phyloP scores from a whole-genome alignment of 1,139 yeast species.

The Geotrichum fermentans region DNA sequence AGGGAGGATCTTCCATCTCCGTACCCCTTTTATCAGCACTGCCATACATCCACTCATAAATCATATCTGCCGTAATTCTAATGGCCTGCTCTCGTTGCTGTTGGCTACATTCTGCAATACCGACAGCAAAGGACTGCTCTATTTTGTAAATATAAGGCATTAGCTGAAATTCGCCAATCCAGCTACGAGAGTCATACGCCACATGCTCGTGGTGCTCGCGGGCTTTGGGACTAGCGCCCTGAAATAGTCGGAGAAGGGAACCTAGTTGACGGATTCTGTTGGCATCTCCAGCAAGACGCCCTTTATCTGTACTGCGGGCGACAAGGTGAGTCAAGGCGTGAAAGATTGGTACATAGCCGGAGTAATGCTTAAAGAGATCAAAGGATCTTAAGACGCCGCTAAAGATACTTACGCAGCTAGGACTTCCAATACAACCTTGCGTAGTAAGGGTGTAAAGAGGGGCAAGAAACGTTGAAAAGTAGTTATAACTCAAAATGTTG shows the following conservation, averaged over 20 bases:
- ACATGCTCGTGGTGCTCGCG: slow-evolving; percentile 77
- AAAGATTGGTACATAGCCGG: slow-evolving; percentile 79
- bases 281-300: slow-evolving; percentile 34
- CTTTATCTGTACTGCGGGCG: slow-evolving; percentile 58
- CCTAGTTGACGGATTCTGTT: slow-evolving; percentile 46
- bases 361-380: slow-evolving; percentile 50
- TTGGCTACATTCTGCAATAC: slow-evolving; percentile 27
- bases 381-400: slow-evolving; percentile 32
- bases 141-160: slow-evolving; percentile 45
- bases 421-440: slow-evolving; percentile 48
- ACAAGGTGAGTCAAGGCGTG: slow-evolving; percentile 76
- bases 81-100: slow-evolving; percentile 25
- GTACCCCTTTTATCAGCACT: slow-evolving; percentile 19
- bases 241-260: slow-evolving; percentile 64
- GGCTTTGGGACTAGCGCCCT: slow-evolving; percentile 69
- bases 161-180: slow-evolving; percentile 74
- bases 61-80: slow-evolving; percentile 25
- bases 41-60: slow-evolving; percentile 34
- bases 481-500: slow-evolving; percentile 63
- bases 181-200: slow-evolving; percentile 83
- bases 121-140: slow-evolving; percentile 37
- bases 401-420: slow-evolving; percentile 37
- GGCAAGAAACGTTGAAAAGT: slow-evolving; percentile 62
- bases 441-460: slow-evolving; percentile 63
- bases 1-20: background rate